Base-by-base conservation (phyloP, 169 alveolate species). In the Cryptosporidium parvum region DNA sequence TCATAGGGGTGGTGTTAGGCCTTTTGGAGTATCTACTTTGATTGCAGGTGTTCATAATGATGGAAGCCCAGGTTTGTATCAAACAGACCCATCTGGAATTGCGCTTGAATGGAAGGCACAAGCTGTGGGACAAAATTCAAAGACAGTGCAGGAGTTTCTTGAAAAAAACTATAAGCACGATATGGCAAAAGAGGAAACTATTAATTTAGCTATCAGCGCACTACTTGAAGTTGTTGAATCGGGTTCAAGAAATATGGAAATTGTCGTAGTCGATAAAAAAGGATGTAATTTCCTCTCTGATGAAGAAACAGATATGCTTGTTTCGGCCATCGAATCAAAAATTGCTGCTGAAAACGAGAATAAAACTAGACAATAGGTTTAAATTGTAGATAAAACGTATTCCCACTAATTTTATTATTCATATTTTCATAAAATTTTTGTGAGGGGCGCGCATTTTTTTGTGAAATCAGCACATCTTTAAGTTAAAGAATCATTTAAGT, bases 1-100 rank as follows among this genome's bases (percentile, higher is more conserved):
- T 18, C 99, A 97, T 75, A 93, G 97, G 75, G 99, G 99, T 37
- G 99, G 99, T 1, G 99, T 97, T n/a, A 95, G 99, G 67, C 99
- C 99, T 52, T 98, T 97, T 91, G 99, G 99, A 70, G 96, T 98
- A 52, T 96, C 99, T 42, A 96, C 98, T 59, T 91, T 98, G 56
- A 95, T 98, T 56, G 98, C 97, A 1, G 99, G 99, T 29, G 94
- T 94, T 73, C 98, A 96, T 68, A 93, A 93, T 75, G 92, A 93
- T 71, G 94, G 96, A n/a, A 93, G 92, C 42, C 98, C 98, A 9
- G 96, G 96, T 62, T 95, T 97, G 70, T 98, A 92, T 91, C 98
- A 97, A 92, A 98, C 99, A 26, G 99, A 98, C 84, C 99, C 99
- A 6, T 96, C 99, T 33, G 99, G 99, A 0, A 96, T 97, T 51